These are phyloP conservation scores for Penicillium goetzii DNA, from an alignment of 495 filamentous ascomycete species.

Conservation along the genomic window DNA sequence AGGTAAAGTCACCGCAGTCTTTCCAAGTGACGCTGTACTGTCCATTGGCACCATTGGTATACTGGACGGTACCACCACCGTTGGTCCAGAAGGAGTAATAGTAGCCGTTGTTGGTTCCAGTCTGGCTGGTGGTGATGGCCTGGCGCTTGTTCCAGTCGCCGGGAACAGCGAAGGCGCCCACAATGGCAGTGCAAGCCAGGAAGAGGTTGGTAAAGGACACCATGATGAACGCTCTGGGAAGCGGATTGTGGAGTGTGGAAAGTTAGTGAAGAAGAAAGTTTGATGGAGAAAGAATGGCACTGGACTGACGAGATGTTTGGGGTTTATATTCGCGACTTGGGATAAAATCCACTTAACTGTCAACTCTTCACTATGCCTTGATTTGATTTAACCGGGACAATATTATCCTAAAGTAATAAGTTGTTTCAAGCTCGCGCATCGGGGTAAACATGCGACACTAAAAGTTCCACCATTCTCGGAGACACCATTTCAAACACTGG, in stretches of 20 bases:
- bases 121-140: constrained; percentile 43
- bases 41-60: constrained; percentile 61
- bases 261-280: neutral
- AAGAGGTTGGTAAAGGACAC: constrained; percentile 50
- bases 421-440: neutral
- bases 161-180: constrained; percentile 46
- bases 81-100: constrained; percentile 70
- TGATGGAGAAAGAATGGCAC: neutral
- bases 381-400: constrained; percentile 9
- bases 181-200: constrained; percentile 39
- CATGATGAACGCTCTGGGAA: constrained; percentile 38
- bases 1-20: constrained; percentile 61
- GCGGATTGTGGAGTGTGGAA: neutral
- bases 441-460: constrained; percentile 6
- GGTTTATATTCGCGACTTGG: constrained; percentile 1
- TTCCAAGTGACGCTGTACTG: constrained; percentile 59
- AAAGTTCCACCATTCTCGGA: neutral
- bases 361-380: neutral
- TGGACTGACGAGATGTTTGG: neutral
- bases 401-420: constrained; percentile 2
- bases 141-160: constrained; percentile 37
- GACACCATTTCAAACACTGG: constrained; percentile 3
- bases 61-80: constrained; percentile 53
- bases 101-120: constrained; percentile 60
- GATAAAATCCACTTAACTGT: neutral